Evolutionary conservation across 192 early-diverging fungal genomes (phyloP).

Genomic region (Phlyctochytrium arcticum): DNA sequence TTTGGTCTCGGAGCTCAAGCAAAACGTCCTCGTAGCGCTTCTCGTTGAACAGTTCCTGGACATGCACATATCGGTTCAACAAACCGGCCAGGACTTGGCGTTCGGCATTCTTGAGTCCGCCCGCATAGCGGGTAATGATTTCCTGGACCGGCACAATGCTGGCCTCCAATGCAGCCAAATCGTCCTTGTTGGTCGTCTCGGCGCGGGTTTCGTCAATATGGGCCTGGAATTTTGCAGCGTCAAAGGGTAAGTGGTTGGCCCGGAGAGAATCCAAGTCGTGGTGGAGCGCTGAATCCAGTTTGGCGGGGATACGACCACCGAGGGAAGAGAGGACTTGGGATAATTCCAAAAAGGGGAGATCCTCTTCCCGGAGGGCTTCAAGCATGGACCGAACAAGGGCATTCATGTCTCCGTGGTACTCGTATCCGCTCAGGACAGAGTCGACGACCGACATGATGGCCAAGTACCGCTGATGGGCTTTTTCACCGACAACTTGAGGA

Average conservation of each 20-base stretch:
- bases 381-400: slow-evolving; percentile 68
- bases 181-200: slow-evolving; percentile 48
- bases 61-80: slow-evolving; percentile 79
- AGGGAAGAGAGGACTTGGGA: slow-evolving; percentile 74
- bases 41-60: slow-evolving; percentile 79
- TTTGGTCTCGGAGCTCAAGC: slow-evolving; percentile 75
- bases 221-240: slow-evolving; percentile 62
- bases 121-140: slow-evolving; percentile 65
- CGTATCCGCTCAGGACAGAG: slow-evolving; percentile 83
- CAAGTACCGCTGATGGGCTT: slow-evolving; percentile 80
- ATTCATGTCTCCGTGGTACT: slow-evolving; percentile 68
- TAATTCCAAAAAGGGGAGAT: slow-evolving; percentile 84
- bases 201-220: slow-evolving; percentile 50
- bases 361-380: slow-evolving; percentile 67
- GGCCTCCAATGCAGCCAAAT: slow-evolving; percentile 58
- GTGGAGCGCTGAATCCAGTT: slow-evolving; percentile 36
- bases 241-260: slow-evolving; percentile 58
- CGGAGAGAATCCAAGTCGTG: slow-evolving; percentile 13
- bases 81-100: slow-evolving; percentile 66
- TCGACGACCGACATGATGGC: slow-evolving; percentile 61
- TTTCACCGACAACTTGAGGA: slow-evolving; percentile 80
- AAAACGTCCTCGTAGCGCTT: slow-evolving; percentile 79
- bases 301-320: slow-evolving; percentile 78
- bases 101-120: slow-evolving; percentile 75
- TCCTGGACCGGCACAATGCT: slow-evolving; percentile 62